Evolutionary conservation across 305 asterid species (phyloP), one percentile per base, ranked within the genome.

Genomic region (Fraxinus nigra): DNA sequence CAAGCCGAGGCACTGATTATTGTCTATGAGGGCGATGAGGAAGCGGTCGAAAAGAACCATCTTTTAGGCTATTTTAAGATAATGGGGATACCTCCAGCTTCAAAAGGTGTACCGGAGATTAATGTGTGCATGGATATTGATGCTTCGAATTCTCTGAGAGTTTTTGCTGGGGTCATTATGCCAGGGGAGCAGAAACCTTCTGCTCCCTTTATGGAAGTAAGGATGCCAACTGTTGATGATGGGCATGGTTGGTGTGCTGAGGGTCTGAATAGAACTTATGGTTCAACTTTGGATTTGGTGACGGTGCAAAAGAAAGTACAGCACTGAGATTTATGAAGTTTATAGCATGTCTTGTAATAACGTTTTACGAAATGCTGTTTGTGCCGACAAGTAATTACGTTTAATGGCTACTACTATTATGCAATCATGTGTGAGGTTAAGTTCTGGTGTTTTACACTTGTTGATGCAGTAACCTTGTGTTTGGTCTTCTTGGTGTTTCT

Each of bases 201-300:
- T 3, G 85, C 77, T 67, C 95, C 98, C 0, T 88, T 89, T 14
- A 92, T 95, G 92, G 98, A 93, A 80, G 97, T 95, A 3, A 88
- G 94, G 84, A 92, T 95, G 98, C 99, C 99, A 1, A 90, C 94
- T 0, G 93, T 92, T 9, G 99, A 93, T 65, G 98, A 94, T 30
- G 97, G 97, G 18, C 99, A 95, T 54, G 99, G 93, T 35, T 92
- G 95, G 97, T 92, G 95, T 28, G 94, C 92, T 4, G 95, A 93
- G 82, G 95, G 93, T 79, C 89, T 95, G 70, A 83, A 86, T 46
- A 83, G 80, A 28, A 79, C 91, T 33, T 88, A 87, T 32, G 98
- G 99, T 20, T 90, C 94, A 9, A 84, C 83, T 30, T n/a, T 92
- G 54, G 99, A 92, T 84, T 83, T 95, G 86, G 89, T 90, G 51